Evolutionary conservation across 306 rosid species (phyloP).

Genomic region (Casuarina equisetifolia): DNA sequence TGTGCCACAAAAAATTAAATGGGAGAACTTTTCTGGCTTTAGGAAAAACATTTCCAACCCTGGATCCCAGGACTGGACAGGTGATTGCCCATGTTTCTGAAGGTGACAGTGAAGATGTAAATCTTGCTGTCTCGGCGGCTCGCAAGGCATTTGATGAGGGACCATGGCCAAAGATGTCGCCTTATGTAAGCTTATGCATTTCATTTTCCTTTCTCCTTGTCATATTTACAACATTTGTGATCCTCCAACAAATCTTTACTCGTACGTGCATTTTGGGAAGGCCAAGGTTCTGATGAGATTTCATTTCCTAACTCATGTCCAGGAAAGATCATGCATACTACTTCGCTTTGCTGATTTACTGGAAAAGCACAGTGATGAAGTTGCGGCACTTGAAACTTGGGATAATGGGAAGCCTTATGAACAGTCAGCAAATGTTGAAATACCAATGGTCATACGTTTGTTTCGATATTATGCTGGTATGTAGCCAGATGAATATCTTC

Average conservation of each 20-base stretch:
- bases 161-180: constrained; percentile 89
- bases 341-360: constrained; percentile 73
- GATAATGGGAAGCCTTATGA: constrained; percentile 73
- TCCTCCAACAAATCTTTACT: neutral
- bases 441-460: constrained; percentile 61
- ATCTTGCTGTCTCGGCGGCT: constrained; percentile 68
- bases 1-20: neutral
- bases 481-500: constrained; percentile 9
- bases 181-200: constrained; percentile 45
- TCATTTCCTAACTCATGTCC: constrained; percentile 6
- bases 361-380: constrained; percentile 58
- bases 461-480: constrained; percentile 76
- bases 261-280: neutral
- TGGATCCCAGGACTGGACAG: constrained; percentile 73
- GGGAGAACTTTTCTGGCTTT: constrained; percentile 10
- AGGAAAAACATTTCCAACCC: constrained; percentile 73
- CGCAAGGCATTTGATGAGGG: constrained; percentile 82
- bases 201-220: neutral
- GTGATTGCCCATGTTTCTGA: constrained; percentile 63
- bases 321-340: constrained; percentile 66
- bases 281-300: constrained; percentile 1
- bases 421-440: constrained; percentile 62
- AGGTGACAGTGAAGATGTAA: constrained; percentile 60
- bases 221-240: too few relatives aligned
- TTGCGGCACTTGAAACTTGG: constrained; percentile 83